Conservation (phyloP, 2,329 filamentous ascomycete genomes). For the Elsinoe perseae region DNA sequence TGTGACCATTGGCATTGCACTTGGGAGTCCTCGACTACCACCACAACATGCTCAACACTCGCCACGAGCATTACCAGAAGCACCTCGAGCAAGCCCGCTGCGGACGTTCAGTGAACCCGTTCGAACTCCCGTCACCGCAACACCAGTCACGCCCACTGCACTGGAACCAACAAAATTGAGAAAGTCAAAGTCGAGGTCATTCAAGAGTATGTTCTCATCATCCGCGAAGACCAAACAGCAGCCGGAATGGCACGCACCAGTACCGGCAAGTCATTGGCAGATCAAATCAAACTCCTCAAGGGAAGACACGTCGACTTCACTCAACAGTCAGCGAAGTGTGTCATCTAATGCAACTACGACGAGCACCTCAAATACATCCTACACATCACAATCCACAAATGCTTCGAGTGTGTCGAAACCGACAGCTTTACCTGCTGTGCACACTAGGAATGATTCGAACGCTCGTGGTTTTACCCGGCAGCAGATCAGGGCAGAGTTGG, state of each 20-base stretch:
- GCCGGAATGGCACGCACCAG: background rate
- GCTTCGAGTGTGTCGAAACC: conserved; percentile 4
- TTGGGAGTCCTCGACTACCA: conserved; percentile 10
- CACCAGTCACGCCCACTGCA: background rate
- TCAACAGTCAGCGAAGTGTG: background rate
- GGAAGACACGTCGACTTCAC: conserved; percentile 1
- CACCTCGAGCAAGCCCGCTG: background rate
- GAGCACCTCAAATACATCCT: conserved; percentile 15
- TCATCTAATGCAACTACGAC: conserved; percentile 2
- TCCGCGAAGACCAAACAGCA: background rate
- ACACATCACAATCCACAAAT: conserved; percentile 11
- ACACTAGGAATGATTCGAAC: conserved; percentile 2
- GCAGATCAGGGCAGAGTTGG: conserved; percentile 2
- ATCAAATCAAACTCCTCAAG: background rate
- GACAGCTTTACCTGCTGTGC: background rate
- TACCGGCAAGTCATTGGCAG: conserved; percentile 12
- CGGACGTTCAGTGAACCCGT: conserved; percentile 14
- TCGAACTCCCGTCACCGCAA: background rate
- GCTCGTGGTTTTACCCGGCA: conserved; percentile 3
- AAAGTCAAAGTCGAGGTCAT: conserved; percentile 7
- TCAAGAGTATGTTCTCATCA: conserved; percentile 13
- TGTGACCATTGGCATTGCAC: conserved; percentile 7
- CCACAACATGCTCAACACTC: conserved; percentile 4
- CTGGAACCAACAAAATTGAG: conserved; percentile 6
- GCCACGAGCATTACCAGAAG: conserved; percentile 10